Evolutionary conservation across 2,329 filamentous ascomycete species (phyloP), one percentile per base, ranked within the genome.

Genomic region (Aspergillus eucalypticola): DNA sequence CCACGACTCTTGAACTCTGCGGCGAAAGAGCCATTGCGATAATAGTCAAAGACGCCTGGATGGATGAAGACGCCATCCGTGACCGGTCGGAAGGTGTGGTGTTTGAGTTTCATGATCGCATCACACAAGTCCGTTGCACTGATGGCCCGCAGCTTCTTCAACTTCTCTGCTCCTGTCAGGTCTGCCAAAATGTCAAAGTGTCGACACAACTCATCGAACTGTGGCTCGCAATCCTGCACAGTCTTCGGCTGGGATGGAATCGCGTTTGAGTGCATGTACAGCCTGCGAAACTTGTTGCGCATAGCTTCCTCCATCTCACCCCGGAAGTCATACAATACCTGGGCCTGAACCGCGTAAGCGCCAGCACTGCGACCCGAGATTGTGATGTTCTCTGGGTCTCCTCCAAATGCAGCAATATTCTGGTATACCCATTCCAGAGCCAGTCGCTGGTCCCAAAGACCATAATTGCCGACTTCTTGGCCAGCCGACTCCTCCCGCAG

Each of bases 371-470:
- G 71, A 4, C 77, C 80, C 3, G 74, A 76, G 1, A 81, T 72
- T 0, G 78, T 82, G 42, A 84, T 76, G 55, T 80, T 78, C n/a
- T 66, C 60, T 0, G 76, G 60, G 62, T 84, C 77, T 3, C 82
- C 82, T 8, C 77, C 78, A 58, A 83, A 83, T 2, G 19, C 69
- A 3, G 69, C 63, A 51, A 84, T 82, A 60, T 84, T 79, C 5
- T 77, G 69, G 35, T 81, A 73, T 0, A 83, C 77, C 83, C 83
- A 86, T 66, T 83, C 75, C 8, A 83, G 69, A 0, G 82, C 82
- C 11, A 80, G 69, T 2, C 79, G 71, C 62, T 84, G 82, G 61
- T 86, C 83, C 66, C 76, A 78, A 0, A 81, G 69, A 1, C 79
- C 79, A 60, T 75, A 78, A 60, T 81, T 81, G 1, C 78, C 69